Conservation (phyloP, 441 rosid genomes). For the Pelargonium fulgidum region DNA sequence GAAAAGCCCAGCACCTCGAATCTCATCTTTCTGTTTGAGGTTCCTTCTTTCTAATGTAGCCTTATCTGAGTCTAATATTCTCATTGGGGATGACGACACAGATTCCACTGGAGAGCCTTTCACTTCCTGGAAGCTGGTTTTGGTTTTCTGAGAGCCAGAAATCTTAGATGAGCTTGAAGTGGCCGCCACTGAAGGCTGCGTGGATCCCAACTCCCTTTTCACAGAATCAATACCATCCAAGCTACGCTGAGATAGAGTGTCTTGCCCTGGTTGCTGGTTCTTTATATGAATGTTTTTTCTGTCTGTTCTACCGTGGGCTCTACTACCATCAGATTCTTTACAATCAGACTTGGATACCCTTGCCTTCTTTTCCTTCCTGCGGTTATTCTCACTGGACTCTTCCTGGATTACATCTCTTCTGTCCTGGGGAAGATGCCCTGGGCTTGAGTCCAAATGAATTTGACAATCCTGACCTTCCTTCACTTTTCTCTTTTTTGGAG, state of each 20-base stretch:
- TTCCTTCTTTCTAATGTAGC: slow-evolving; percentile 27
- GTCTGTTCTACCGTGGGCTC: slow-evolving; percentile 28
- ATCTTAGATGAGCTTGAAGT: slow-evolving; percentile 68
- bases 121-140: slow-evolving; percentile 37
- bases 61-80: slow-evolving; percentile 33
- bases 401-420: slow-evolving; percentile 29
- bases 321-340: slow-evolving; percentile 23
- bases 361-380: slow-evolving; percentile 32
- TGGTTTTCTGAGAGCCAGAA: slow-evolving; percentile 42
- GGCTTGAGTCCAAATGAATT: slow-evolving; percentile 19
- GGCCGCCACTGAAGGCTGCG: slow-evolving; percentile 38
- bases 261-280: slow-evolving; percentile 26
- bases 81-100: slow-evolving; percentile 67
- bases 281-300: slow-evolving; percentile 26
- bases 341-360: slow-evolving; percentile 26
- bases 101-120: slow-evolving; percentile 67
- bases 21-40: slow-evolving; percentile 24
- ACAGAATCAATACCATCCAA: slow-evolving; percentile 28
- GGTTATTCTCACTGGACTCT: slow-evolving; percentile 32
- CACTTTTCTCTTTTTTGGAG: slow-evolving; percentile 41
- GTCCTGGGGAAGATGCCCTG: slow-evolving; percentile 34
- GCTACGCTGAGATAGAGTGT: slow-evolving; percentile 21
- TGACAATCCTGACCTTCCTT: slow-evolving; percentile 31
- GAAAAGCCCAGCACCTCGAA: slow-evolving; percentile 28
- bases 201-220: slow-evolving; percentile 34